These are phyloP conservation scores for Colletotrichum horii DNA, from an alignment of 2,329 filamentous ascomycete genomes.

Conservation along the genomic window DNA sequence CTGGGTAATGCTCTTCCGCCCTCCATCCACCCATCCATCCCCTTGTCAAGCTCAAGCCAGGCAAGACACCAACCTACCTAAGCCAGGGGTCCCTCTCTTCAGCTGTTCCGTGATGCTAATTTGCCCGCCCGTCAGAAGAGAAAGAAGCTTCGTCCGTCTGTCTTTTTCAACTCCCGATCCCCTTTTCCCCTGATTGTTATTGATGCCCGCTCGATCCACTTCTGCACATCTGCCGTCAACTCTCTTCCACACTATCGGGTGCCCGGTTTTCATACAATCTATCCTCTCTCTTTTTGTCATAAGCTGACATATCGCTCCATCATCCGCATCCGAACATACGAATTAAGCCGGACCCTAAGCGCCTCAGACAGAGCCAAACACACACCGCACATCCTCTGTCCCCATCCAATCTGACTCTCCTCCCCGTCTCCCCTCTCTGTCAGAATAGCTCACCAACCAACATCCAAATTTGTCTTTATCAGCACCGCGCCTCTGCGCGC, in stretches of 20 bases:
- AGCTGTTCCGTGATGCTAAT: background rate
- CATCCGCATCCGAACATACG: background rate
- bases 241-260: background rate
- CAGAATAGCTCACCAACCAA: background rate
- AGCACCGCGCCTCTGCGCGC: background rate
- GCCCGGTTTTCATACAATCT: background rate
- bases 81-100: background rate
- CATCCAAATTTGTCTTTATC: background rate
- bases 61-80: background rate
- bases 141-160: background rate
- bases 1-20: background rate
- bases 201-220: slow-evolving; percentile 7
- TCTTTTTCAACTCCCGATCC: background rate
- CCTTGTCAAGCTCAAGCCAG: background rate
- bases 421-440: background rate
- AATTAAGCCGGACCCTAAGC: background rate
- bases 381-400: background rate
- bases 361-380: background rate
- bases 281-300: background rate
- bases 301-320: background rate
- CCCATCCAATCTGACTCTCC: background rate
- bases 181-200: background rate
- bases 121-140: background rate
- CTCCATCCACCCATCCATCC: background rate
- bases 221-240: background rate